Evolutionary conservation across 1,139 yeast species (phyloP), one percentile per base, ranked within the genome.

Genomic region (Kluyveromyces marxianus): DNA sequence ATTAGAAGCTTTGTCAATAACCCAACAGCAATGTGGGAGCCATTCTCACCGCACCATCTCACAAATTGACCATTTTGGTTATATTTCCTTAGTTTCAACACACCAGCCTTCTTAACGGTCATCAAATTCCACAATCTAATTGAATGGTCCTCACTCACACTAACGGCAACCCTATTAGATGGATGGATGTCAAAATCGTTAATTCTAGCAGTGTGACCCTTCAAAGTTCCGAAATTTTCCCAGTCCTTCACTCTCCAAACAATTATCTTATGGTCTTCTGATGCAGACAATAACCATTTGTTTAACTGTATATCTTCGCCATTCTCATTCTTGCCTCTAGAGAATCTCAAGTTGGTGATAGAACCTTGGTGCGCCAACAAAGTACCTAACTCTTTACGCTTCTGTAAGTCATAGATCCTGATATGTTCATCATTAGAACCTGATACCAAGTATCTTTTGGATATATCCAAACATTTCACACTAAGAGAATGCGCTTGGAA

Each of bases 391-490:
- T 94, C 99, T 59, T 89, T 89, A 60, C 98, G 78, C 65, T 87
- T 89, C 59, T 89, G 96, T 52, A 92, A 71, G 68, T 92, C 99
- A 63, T 94, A 92, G 32, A 92, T 85, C 58, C 95, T 79, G 50
- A 92, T 90, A 62, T 89, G 96, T 65, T 94, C 98, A 64, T 92
- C 99, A 62, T 90, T 90, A 3, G 96, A 83, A 4, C 99, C 99
- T 3, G 96, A 85, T 3, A 88, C 97, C 45, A 92, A 71, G 62
- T 88, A 90, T 57, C 97, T 73, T 56, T 80, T 84, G 28, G 95
- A 88, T 30, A 82, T 71, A 52, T 92, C 97, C 53, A 92, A 73
- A 42, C 94, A 76, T 63, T 90, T 82, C 49, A 92, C 87, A 31
- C 96, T 85, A 47, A 88, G 75, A 0, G 95, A 74, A 66, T 92